Percentiles rank a stretch among this genome's conserved stretches.
These are phyloP conservation scores for Hypseocharis bilobata DNA, from an alignment of 441 rosid genomes.

Conservation along the genomic window DNA sequence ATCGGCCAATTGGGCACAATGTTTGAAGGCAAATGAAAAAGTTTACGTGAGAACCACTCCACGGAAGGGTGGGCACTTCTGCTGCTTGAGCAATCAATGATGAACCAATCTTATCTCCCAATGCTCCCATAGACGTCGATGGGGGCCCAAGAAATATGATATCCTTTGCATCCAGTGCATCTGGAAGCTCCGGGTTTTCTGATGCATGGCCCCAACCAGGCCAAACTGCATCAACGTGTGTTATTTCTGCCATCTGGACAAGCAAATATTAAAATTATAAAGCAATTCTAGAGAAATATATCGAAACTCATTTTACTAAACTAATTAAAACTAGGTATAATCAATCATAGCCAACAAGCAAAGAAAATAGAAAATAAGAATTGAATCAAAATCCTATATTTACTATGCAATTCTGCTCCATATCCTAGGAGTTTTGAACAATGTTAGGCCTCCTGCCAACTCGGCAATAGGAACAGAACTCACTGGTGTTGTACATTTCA, in stretches of 20 bases:
- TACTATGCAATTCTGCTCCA: constrained; percentile 5
- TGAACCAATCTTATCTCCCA: constrained; percentile 98
- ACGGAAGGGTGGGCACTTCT: constrained; percentile 93
- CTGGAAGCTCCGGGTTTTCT: constrained; percentile 95
- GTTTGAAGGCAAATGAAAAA: constrained; percentile 13
- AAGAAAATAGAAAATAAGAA: constrained; percentile 4
- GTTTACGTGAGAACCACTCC: constrained; percentile 99
- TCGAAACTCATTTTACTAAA: background rate
- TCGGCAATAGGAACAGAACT: constrained; percentile 6
- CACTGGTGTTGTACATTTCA: background rate
- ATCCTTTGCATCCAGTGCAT: constrained; percentile 78
- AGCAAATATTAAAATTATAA: constrained; percentile 18
- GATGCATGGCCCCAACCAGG: constrained; percentile 99
- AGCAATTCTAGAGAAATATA: background rate
- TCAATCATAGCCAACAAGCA: background rate
- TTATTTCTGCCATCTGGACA: constrained; percentile 90
- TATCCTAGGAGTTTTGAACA: constrained; percentile 10
- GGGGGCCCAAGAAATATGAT: constrained; percentile 95
- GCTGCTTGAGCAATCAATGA: constrained; percentile 99
- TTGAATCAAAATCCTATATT: background rate
- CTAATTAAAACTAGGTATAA: constrained; percentile 8
- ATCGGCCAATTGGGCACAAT: background rate
- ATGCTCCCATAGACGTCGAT: constrained; percentile 79
- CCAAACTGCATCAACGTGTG: constrained; percentile 98
- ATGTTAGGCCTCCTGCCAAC: constrained; percentile 8